Percentiles rank a stretch among this genome's conserved stretches.
Evolutionary conservation across 1,284 basidiomycete species (phyloP).

Genomic region (Vanrija pseudolonga): DNA sequence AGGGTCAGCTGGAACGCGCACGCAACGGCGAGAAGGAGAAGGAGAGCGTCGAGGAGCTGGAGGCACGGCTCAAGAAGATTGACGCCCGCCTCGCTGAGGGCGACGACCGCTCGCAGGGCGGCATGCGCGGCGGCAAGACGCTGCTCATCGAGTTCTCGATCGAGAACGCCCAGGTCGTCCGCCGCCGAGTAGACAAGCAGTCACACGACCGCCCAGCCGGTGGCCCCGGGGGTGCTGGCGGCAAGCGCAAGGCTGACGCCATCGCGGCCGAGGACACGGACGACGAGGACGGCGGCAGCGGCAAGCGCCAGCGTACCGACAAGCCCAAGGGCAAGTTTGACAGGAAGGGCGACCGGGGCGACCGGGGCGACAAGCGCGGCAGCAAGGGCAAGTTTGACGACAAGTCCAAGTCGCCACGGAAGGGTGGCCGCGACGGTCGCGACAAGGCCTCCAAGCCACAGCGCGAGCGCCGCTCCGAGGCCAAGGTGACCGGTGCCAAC

Average conservation of each 20-base stretch:
- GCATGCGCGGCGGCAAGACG: slow-evolving; percentile 56
- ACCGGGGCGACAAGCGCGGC: neutral
- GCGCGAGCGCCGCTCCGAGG: slow-evolving; percentile 3
- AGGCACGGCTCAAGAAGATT: slow-evolving; percentile 52
- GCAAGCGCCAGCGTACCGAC: slow-evolving; percentile 3
- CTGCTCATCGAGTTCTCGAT: slow-evolving; percentile 89
- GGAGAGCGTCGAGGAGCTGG: slow-evolving; percentile 46
- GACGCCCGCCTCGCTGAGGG: slow-evolving; percentile 39
- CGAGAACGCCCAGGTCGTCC: slow-evolving; percentile 72
- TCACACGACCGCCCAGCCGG: slow-evolving; percentile 6
- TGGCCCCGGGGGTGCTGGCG: slow-evolving; percentile 5
- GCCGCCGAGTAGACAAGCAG: slow-evolving; percentile 46
- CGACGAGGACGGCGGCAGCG: slow-evolving; percentile 20
- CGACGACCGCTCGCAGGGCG: slow-evolving; percentile 31
- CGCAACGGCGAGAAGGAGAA: slow-evolving; percentile 12
- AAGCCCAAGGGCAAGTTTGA: neutral
- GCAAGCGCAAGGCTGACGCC: slow-evolving; percentile 20
- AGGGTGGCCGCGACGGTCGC: neutral
- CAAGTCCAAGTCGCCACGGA: neutral
- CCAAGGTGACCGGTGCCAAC: neutral
- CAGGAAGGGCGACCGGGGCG: slow-evolving; percentile 12
- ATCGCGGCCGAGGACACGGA: slow-evolving; percentile 25
- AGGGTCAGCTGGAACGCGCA: slow-evolving; percentile 48
- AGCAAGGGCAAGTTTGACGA: slow-evolving; percentile 3
- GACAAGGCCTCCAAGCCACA: slow-evolving; percentile 5